phyloP scores from a whole-genome alignment of 768 basidiomycete genomes.

The Phanerochaete carnosa region DNA sequence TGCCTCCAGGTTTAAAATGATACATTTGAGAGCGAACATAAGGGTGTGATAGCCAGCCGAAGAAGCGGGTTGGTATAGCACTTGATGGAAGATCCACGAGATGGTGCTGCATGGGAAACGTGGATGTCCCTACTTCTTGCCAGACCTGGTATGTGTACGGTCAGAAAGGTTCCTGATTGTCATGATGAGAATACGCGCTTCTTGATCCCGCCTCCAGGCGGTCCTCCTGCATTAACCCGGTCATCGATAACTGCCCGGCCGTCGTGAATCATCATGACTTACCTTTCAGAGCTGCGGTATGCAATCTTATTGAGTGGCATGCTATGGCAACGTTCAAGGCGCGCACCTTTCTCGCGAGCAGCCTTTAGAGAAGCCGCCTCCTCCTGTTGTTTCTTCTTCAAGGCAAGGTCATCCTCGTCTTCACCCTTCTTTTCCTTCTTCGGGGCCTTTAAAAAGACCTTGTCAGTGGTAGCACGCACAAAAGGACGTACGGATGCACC shows the following conservation, averaged over 20 bases:
- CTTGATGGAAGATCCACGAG: background rate
- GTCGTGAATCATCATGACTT: conserved; percentile 19
- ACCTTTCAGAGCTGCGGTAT: conserved; percentile 52
- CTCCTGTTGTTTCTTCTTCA: conserved; percentile 75
- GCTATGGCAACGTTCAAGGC: conserved; percentile 1
- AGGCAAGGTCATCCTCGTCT: conserved; percentile 65
- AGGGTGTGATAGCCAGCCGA: too few relatives aligned
- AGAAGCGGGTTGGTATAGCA: background rate
- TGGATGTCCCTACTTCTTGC: conserved; percentile 53
- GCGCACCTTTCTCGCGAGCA: conserved; percentile 68
- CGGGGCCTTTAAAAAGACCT: conserved; percentile 48
- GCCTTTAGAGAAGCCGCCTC: conserved; percentile 73
- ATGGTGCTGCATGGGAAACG: too few relatives aligned
- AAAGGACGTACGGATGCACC: conserved; percentile 37
- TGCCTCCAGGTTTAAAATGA: too few relatives aligned
- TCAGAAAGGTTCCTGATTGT: background rate
- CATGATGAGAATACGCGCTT: conserved; percentile 45
- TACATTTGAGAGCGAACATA: too few relatives aligned
- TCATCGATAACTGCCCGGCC: conserved; percentile 2
- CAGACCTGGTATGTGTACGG: conserved; percentile 43
- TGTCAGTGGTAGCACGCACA: background rate
- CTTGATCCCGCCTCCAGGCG: conserved; percentile 78
- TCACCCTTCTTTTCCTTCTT: conserved; percentile 80
- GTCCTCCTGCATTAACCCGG: conserved; percentile 46
- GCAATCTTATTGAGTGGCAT: background rate